phyloP scores from a whole-genome alignment of 2,329 filamentous ascomycete species.

The Chaetomium sp. region DNA sequence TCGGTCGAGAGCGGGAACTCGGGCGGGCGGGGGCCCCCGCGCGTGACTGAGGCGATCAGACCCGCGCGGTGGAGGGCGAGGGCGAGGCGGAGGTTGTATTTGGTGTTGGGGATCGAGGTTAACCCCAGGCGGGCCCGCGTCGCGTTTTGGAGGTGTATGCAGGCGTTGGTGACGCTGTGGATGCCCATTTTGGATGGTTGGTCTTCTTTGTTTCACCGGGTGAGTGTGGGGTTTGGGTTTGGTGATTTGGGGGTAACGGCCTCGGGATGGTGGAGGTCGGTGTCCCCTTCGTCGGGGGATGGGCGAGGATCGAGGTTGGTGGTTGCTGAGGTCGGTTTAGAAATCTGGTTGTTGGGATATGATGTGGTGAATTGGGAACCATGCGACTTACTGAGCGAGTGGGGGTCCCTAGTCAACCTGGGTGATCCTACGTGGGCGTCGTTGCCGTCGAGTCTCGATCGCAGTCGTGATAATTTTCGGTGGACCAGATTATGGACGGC shows the following conservation, averaged over 20 bases:
- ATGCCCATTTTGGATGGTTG: conserved; percentile 49
- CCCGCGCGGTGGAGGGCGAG: conserved; percentile 81
- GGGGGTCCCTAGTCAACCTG: neutral
- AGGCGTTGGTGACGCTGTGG: conserved; percentile 74
- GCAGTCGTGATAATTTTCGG: conserved; percentile 21
- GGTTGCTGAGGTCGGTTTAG: neutral
- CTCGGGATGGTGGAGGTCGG: neutral
- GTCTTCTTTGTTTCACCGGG: conserved; percentile 14
- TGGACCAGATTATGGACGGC: conserved; percentile 10
- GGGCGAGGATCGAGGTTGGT: neutral
- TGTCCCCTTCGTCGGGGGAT: conserved; percentile 12
- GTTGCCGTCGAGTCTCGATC: conserved; percentile 16
- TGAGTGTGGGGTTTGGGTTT: no score
- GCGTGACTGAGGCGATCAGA: conserved; percentile 78
- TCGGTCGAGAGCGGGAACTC: conserved; percentile 49
- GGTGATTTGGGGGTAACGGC: neutral
- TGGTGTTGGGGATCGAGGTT: conserved; percentile 79
- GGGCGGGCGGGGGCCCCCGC: conserved; percentile 60
- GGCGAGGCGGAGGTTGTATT: conserved; percentile 74
- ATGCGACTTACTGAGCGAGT: conserved; percentile 8
- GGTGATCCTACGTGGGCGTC: neutral
- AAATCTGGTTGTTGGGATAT: no score
- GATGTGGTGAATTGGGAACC: neutral
- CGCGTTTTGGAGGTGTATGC: conserved; percentile 89
- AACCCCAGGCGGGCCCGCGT: conserved; percentile 79